Evolutionary conservation across 257 asterid genomes (phyloP).

Genomic region (Marsdenia floribunda): DNA sequence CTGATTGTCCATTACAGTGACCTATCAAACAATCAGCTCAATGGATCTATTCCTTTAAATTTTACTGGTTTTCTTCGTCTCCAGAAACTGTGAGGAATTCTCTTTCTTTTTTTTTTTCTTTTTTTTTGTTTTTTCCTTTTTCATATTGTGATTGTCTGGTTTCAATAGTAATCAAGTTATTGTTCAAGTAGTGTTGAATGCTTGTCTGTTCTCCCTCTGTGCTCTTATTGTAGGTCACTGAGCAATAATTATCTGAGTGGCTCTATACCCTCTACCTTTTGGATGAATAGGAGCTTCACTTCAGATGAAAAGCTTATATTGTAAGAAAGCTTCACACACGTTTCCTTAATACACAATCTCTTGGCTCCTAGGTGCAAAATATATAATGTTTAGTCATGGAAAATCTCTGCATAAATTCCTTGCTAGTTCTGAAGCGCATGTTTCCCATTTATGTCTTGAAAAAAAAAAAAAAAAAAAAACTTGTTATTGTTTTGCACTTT

Average conservation of each 20-base stretch:
- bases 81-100: slow-evolving; percentile 1
- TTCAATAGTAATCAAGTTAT: neutral
- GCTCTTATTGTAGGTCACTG: neutral
- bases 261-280: neutral
- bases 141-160: neutral
- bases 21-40: slow-evolving; percentile 4
- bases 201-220: neutral
- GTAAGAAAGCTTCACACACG: neutral
- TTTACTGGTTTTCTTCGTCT: neutral
- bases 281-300: neutral
- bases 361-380: neutral
- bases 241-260: slow-evolving; percentile 2
- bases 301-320: neutral
- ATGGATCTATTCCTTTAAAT: slow-evolving; percentile 8
- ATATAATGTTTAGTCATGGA: neutral
- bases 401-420: neutral
- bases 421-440: neutral
- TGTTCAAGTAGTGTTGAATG: neutral
- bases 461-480: neutral
- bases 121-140: neutral
- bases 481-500: neutral
- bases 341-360: neutral
- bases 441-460: too few relatives aligned
- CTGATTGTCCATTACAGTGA: slow-evolving; percentile 1
- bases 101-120: neutral